A percentile compares a stretch with the other conserved stretches of the same genome.
phyloP scores from a whole-genome alignment of 495 filamentous ascomycete species.

The Penicillium arizonense region DNA sequence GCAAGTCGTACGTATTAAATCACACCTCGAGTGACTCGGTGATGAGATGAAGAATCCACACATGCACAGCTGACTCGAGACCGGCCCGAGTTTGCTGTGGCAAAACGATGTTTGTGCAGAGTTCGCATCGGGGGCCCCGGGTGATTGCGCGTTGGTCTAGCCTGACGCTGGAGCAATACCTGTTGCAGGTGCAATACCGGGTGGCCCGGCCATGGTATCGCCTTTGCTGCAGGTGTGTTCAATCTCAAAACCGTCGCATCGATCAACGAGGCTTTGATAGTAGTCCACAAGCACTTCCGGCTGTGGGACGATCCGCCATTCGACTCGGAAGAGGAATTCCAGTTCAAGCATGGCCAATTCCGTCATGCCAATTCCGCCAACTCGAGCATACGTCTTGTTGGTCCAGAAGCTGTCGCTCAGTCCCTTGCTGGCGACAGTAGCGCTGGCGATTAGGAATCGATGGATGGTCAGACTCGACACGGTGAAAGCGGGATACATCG shows the following conservation, averaged over 20 bases:
- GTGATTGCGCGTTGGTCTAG: neutral
- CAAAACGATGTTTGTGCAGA: conserved; percentile 1
- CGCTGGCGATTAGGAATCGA: conserved; percentile 92
- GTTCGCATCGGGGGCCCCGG: neutral
- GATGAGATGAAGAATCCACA: neutral
- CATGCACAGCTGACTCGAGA: conserved; percentile 15
- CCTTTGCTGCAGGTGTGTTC: conserved; percentile 26
- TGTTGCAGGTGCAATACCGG: conserved; percentile 8
- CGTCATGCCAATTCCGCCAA: conserved; percentile 83
- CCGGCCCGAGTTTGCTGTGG: conserved; percentile 18
- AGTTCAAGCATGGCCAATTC: conserved; percentile 93
- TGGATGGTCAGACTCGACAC: conserved; percentile 94
- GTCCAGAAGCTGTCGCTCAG: conserved; percentile 97
- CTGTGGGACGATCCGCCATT: conserved; percentile 95
- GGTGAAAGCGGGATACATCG: conserved; percentile 87
- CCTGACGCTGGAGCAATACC: conserved; percentile 13
- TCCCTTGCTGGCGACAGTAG: conserved; percentile 93
- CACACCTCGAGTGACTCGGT: neutral
- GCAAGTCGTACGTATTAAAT: conserved; percentile 10
- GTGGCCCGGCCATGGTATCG: conserved; percentile 2
- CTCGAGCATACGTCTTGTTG: conserved; percentile 89
- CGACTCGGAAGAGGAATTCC: conserved; percentile 85
- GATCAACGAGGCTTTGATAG: conserved; percentile 79
- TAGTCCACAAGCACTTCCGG: conserved; percentile 92
- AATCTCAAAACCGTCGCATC: conserved; percentile 60